A percentile compares a stretch with the other conserved stretches of the same genome.
Evolutionary conservation across 768 basidiomycete species (phyloP).

Genomic region (Calocybe cyanea): DNA sequence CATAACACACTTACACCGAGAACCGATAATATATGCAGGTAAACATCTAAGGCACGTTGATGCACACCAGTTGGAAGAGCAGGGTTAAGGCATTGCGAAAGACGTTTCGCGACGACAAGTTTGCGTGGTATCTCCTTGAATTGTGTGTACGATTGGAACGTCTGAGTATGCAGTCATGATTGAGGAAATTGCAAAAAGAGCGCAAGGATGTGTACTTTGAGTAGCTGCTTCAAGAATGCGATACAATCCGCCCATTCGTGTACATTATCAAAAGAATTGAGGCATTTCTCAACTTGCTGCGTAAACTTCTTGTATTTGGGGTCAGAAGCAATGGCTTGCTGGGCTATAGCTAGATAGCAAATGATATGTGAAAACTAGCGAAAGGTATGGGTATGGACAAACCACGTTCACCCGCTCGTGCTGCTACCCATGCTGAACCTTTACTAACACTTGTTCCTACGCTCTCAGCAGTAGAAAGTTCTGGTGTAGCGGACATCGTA

Average conservation of each 20-base stretch:
- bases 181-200: not conserved
- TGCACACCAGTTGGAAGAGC: conserved; percentile 96
- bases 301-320: conserved; percentile 94
- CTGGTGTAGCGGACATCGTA: conserved; percentile 19
- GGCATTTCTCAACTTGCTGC: conserved; percentile 87
- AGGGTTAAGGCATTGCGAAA: conserved; percentile 97
- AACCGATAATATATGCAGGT: conserved; percentile 85
- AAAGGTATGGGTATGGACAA: conserved; percentile 20
- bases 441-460: conserved; percentile 31
- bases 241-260: conserved; percentile 99
- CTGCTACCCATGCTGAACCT: conserved; percentile 36
- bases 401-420: conserved; percentile 50
- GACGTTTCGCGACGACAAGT: conserved; percentile 88
- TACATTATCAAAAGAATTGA: conserved; percentile 91
- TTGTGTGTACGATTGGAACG: conserved; percentile 88
- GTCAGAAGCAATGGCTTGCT: conserved; percentile 66
- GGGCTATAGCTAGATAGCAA: conserved; percentile 36
- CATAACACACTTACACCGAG: conserved; percentile 65
- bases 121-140: conserved; percentile 97
- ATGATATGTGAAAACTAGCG: not conserved
- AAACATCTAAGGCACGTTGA: conserved; percentile 94
- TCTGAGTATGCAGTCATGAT: conserved; percentile 40
- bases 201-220: conserved; percentile 57
- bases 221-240: conserved; percentile 88
- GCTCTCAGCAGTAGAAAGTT: conserved; percentile 28